A percentile compares a stretch with the other conserved stretches of the same genome.
Evolutionary conservation across 768 basidiomycete species (phyloP).

Genomic region (Cystoderma amianthinum): DNA sequence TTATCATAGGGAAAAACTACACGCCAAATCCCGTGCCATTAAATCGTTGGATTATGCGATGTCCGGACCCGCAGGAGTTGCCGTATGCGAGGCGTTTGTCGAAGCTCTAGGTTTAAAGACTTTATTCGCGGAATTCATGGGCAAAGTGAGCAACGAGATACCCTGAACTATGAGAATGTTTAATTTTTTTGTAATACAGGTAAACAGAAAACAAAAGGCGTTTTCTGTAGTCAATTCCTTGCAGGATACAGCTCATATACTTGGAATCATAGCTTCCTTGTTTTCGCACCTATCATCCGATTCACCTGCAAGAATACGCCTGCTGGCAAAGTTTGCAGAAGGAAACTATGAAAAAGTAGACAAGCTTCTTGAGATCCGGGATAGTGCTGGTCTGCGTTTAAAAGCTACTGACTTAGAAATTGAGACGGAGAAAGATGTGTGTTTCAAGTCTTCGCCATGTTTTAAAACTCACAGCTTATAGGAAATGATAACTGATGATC

Average conservation of each 20-base stretch:
- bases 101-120: constrained; percentile 85
- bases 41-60: constrained; percentile 90
- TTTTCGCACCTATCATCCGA: constrained; percentile 85
- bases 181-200: constrained; percentile 12
- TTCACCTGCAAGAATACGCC: constrained; percentile 68
- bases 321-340: constrained; percentile 93
- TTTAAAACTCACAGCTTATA: constrained; percentile 15
- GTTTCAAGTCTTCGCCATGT: constrained; percentile 4
- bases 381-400: constrained; percentile 57
- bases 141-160: constrained; percentile 53
- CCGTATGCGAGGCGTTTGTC: constrained; percentile 78
- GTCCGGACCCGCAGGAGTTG: constrained; percentile 65
- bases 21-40: constrained; percentile 77
- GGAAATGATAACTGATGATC: constrained; percentile 53
- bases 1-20: constrained; percentile 63
- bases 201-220: constrained; percentile 56
- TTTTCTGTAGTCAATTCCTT: too few species aligned
- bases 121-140: constrained; percentile 89
- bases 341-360: constrained; percentile 91
- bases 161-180: too few species aligned
- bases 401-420: constrained; percentile 60
- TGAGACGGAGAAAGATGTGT: constrained; percentile 58
- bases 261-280: constrained; percentile 85
- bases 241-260: constrained; percentile 85
- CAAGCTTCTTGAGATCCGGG: constrained; percentile 83